Percentiles rank a stretch among this genome's conserved stretches.
Conservation (phyloP, 495 filamentous ascomycete species). For the Annulohypoxylon maeteangense region DNA sequence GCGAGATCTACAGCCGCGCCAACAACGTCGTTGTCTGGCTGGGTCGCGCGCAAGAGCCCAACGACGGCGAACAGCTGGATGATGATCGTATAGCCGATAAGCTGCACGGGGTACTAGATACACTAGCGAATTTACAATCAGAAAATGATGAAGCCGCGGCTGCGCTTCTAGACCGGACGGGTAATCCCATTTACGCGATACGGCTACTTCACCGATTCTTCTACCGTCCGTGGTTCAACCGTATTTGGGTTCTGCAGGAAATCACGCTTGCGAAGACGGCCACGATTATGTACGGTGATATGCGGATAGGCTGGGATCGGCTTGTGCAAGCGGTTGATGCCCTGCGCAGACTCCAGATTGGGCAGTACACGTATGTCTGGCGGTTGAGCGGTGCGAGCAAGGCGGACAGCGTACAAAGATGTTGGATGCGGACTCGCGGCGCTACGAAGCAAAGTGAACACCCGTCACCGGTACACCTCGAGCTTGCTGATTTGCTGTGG, state of each 20-base stretch:
- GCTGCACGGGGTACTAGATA: neutral
- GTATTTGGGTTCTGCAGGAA: slow-evolving; percentile 24
- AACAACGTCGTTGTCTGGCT: slow-evolving; percentile 19
- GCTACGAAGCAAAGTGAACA: neutral
- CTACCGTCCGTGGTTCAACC: slow-evolving; percentile 19
- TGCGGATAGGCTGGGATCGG: slow-evolving; percentile 14
- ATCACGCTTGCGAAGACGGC: slow-evolving; percentile 10
- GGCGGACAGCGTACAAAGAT: slow-evolving; percentile 13
- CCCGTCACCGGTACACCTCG: neutral
- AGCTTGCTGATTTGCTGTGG: slow-evolving; percentile 21
- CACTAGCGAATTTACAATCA: neutral
- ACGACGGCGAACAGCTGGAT: neutral
- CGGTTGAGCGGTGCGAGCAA: slow-evolving; percentile 4
- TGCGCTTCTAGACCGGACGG: neutral
- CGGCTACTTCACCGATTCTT: slow-evolving; percentile 14
- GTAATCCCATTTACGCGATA: neutral
- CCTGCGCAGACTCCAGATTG: slow-evolving; percentile 22
- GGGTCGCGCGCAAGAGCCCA: neutral
- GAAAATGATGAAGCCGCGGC: slow-evolving; percentile 14
- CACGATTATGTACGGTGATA: slow-evolving; percentile 17
- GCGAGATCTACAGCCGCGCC: slow-evolving; percentile 21
- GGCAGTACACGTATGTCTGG: slow-evolving; percentile 23
- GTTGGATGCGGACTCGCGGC: slow-evolving; percentile 9
- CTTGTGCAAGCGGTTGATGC: slow-evolving; percentile 5
- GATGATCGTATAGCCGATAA: slow-evolving; percentile 1